These are phyloP conservation scores for Penicillium fuscoglaucum DNA, from an alignment of 2,329 filamentous ascomycete species.

Conservation along the genomic window DNA sequence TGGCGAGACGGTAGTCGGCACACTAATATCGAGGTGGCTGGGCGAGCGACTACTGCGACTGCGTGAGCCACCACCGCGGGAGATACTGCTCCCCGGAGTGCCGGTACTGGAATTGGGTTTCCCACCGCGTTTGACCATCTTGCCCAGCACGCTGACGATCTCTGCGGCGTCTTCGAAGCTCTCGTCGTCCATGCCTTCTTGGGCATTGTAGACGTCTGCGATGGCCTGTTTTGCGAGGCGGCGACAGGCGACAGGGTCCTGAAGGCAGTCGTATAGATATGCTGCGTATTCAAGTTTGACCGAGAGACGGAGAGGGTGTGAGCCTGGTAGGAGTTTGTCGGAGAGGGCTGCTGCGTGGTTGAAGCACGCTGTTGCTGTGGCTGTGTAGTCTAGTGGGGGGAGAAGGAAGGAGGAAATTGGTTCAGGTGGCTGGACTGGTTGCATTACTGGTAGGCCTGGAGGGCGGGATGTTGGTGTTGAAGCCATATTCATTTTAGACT, in stretches of 20 bases:
- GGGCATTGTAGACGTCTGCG: slow-evolving; percentile 84
- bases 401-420: slow-evolving; percentile 72
- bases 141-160: slow-evolving; percentile 79
- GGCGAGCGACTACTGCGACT: slow-evolving; percentile 35
- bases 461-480: slow-evolving; percentile 25
- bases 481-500: not conserved
- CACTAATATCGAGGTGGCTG: slow-evolving; percentile 24
- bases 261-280: slow-evolving; percentile 89
- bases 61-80: slow-evolving; percentile 30
- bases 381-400: slow-evolving; percentile 76
- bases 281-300: slow-evolving; percentile 91
- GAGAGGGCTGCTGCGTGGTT: slow-evolving; percentile 73
- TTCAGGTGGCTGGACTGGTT: slow-evolving; percentile 23
- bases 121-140: slow-evolving; percentile 77
- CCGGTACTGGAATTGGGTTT: slow-evolving; percentile 39
- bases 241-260: slow-evolving; percentile 74
- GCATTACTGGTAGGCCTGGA: slow-evolving; percentile 38
- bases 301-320: slow-evolving; percentile 83
- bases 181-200: slow-evolving; percentile 90
- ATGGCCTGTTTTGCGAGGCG: slow-evolving; percentile 79
- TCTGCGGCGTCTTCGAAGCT: slow-evolving; percentile 92
- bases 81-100: slow-evolving; percentile 26
- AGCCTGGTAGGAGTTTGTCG: slow-evolving; percentile 75
- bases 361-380: slow-evolving; percentile 79
- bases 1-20: slow-evolving; percentile 24